Evolutionary conservation across 116 monocot genomes (phyloP), one percentile per base, ranked within the genome.

Genomic region (Trichopus zeylanicus): DNA sequence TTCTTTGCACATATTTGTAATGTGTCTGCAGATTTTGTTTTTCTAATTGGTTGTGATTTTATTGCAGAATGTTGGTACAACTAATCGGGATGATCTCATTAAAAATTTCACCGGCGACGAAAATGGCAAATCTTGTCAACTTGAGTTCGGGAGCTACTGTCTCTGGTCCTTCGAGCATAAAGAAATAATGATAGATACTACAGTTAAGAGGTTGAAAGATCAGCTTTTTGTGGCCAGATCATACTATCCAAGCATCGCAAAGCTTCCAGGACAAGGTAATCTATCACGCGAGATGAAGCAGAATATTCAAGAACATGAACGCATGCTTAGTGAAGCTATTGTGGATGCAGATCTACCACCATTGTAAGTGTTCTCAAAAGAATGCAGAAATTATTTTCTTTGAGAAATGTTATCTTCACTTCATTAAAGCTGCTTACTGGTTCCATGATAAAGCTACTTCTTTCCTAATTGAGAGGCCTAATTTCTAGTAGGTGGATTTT

Each of bases 271-370:
- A 12, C 62, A 73, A 19, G 76, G 67, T 31, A 51, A 57, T 13
- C 60, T 87, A 20, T 57, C 82, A 46, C 61, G 51, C 42, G 79
- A 79, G 46, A 28, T 82, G 53, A 87, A 82, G 60, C 75, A 79
- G 52, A 75, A 73, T 48, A 82, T 82, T 62, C 82, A 87, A 65
- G 79, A 82, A 12, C 79, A 82, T 79, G 87, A 82, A 31, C 74
- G 69, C 37, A 72, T 82, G 66, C 82, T 87, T 24, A 78, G 78
- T 70, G 82, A 78, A 56, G 69, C 82, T 31, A 76, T 76, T 69
- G 60, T 72, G 22, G 79, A 87, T 76, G 67, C 70, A 24, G 87
- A 87, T 67, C 75, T 87, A 51, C 82, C 79, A 38, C 11, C 35
- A 59, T 23, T 38, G 59, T 61, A 29, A 61, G 61, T 42, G 42